Conservation (phyloP, 2,329 filamentous ascomycete genomes). For the Fusarium chuoi region DNA sequence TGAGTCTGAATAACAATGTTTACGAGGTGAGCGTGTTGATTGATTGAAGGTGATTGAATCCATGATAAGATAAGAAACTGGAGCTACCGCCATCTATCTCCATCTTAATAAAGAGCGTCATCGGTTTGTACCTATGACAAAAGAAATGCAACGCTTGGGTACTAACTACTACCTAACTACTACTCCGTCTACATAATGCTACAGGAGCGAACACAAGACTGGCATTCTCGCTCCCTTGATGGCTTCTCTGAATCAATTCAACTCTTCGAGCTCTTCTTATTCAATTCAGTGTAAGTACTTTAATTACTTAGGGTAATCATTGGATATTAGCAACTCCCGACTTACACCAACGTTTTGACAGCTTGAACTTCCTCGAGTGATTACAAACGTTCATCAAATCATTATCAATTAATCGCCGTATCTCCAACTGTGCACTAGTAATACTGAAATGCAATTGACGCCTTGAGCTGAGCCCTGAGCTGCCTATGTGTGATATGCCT, state of each 20-base stretch:
- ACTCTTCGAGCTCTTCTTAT: neutral
- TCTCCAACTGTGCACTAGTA: neutral
- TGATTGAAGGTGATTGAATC: conserved; percentile 21
- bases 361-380: neutral
- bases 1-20: neutral
- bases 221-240: neutral
- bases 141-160: neutral
- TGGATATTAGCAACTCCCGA: neutral
- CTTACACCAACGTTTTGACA: neutral
- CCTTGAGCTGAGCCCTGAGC: neutral
- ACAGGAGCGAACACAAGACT: neutral
- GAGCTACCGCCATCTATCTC: conserved; percentile 28
- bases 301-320: neutral
- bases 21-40: conserved; percentile 36
- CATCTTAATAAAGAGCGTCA: conserved; percentile 11
- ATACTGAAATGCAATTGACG: neutral
- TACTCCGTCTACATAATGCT: too few species aligned
- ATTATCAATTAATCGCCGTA: neutral
- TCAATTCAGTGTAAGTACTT: neutral
- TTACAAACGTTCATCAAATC: neutral
- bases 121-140: neutral
- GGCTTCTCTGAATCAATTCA: neutral
- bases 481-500: neutral
- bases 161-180: too few species aligned
- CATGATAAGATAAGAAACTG: conserved; percentile 44